These are phyloP conservation scores for Calocybe gambosa DNA, from an alignment of 1,284 basidiomycete genomes.

Conservation along the genomic window DNA sequence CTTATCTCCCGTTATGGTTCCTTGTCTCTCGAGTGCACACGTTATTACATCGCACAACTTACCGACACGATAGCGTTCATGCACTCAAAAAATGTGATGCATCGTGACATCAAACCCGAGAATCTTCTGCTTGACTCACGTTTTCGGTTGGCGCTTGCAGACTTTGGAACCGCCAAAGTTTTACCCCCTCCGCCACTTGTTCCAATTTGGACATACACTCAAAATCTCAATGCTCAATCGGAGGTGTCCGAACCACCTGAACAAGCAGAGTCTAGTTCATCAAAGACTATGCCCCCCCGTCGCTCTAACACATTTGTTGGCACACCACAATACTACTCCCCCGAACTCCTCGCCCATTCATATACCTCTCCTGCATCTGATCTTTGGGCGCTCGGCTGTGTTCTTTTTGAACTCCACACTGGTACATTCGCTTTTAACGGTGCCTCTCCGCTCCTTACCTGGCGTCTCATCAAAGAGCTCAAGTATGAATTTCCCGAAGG, in stretches of 20 bases:
- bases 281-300: background rate
- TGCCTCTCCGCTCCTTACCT: constrained; percentile 78
- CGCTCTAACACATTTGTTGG: constrained; percentile 76
- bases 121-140: constrained; percentile 85
- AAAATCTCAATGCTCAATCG: background rate
- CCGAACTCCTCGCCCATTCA: constrained; percentile 81
- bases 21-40: constrained; percentile 65
- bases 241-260: background rate
- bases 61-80: constrained; percentile 87
- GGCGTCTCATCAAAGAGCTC: constrained; percentile 73
- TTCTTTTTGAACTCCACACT: constrained; percentile 95
- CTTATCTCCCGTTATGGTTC: constrained; percentile 79
- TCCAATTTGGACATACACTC: constrained; percentile 26
- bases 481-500: constrained; percentile 71
- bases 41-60: constrained; percentile 85
- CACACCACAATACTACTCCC: constrained; percentile 93
- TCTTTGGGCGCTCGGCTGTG: constrained; percentile 97
- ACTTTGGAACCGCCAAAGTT: constrained; percentile 95
- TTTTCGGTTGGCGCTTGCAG: constrained; percentile 89
- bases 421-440: constrained; percentile 89
- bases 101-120: constrained; percentile 91
- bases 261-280: background rate
- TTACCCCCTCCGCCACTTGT: constrained; percentile 45
- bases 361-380: constrained; percentile 79
- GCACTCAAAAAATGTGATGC: constrained; percentile 83